Evolutionary conservation across 2,329 filamentous ascomycete genomes (phyloP).

Genomic region (Pyricularia pennisetigena): DNA sequence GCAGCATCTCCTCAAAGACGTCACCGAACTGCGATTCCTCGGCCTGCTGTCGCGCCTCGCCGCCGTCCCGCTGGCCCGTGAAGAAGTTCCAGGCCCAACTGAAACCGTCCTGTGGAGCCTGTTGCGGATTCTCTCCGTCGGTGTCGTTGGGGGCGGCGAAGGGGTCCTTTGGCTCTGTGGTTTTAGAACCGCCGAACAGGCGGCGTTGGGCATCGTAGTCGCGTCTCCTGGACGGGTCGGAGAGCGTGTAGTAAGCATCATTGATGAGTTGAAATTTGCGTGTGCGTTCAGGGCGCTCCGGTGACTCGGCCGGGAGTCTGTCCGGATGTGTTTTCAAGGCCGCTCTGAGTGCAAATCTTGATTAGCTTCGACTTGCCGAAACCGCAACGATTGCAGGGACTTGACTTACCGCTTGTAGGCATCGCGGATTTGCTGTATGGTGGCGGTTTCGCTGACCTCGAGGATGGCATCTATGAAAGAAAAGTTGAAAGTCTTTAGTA

Average conservation of each 20-base stretch:
- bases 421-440: constrained; percentile 75
- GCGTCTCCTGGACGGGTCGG: constrained; percentile 62
- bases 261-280: constrained; percentile 41
- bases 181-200: constrained; percentile 40
- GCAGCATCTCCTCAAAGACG: constrained; percentile 83
- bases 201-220: constrained; percentile 74
- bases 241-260: constrained; percentile 49
- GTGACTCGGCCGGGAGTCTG: constrained; percentile 72
- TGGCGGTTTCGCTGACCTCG: constrained; percentile 63
- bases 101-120: constrained; percentile 39
- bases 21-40: constrained; percentile 79
- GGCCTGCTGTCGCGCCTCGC: constrained; percentile 38
- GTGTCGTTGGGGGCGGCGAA: constrained; percentile 36
- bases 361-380: not conserved
- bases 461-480: constrained; percentile 56
- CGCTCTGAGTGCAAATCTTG: constrained; percentile 41
- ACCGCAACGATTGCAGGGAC: not conserved
- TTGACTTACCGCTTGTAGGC: constrained; percentile 74
- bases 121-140: constrained; percentile 25
- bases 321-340: constrained; percentile 92
- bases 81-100: constrained; percentile 70
- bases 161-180: constrained; percentile 28
- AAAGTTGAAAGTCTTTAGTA: not conserved
- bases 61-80: constrained; percentile 22
- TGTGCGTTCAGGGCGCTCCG: constrained; percentile 72